A percentile compares a stretch with the other conserved stretches of the same genome.
Evolutionary conservation across 129 eudicot species (phyloP).

Genomic region (Solidago caesia): DNA sequence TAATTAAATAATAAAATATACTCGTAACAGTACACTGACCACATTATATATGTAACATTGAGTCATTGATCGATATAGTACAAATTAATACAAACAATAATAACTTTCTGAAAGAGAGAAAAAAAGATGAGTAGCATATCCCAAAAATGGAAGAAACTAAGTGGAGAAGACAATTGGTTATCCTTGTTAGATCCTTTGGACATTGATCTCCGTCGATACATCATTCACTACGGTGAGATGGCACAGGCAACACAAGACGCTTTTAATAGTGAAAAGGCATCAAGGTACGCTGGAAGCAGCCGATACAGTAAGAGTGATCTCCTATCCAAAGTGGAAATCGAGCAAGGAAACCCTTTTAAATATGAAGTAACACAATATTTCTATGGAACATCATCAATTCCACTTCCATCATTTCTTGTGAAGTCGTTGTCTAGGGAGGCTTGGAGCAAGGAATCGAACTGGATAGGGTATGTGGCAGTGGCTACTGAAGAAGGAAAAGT

Average conservation of each 20-base stretch:
- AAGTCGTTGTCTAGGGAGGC: constrained; percentile 78
- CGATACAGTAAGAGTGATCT: constrained; percentile 38
- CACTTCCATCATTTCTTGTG: constrained; percentile 58
- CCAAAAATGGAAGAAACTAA: constrained; percentile 63
- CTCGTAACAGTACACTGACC: too few species aligned
- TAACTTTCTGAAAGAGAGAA: not conserved
- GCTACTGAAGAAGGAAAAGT: constrained; percentile 71
- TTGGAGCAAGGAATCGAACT: constrained; percentile 87
- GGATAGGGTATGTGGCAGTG: constrained; percentile 93
- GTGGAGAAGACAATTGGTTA: constrained; percentile 63
- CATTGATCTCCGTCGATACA: constrained; percentile 65
- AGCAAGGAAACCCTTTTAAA: constrained; percentile 53
- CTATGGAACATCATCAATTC: constrained; percentile 57
- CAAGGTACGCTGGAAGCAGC: constrained; percentile 64
- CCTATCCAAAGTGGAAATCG: constrained; percentile 47
- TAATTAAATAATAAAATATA: too few species aligned
- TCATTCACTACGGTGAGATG: constrained; percentile 76
- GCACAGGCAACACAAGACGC: constrained; percentile 68
- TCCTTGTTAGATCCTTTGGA: constrained; percentile 64
- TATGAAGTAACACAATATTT: constrained; percentile 68
- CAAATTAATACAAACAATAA: too few species aligned
- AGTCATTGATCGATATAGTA: too few species aligned
- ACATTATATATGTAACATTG: too few species aligned
- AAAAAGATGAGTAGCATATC: constrained; percentile 37
- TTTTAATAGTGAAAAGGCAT: constrained; percentile 53